Evolutionary conservation across 1,284 basidiomycete species (phyloP), one percentile per base, ranked within the genome.

Genomic region (Sporisorium scitamineum): DNA sequence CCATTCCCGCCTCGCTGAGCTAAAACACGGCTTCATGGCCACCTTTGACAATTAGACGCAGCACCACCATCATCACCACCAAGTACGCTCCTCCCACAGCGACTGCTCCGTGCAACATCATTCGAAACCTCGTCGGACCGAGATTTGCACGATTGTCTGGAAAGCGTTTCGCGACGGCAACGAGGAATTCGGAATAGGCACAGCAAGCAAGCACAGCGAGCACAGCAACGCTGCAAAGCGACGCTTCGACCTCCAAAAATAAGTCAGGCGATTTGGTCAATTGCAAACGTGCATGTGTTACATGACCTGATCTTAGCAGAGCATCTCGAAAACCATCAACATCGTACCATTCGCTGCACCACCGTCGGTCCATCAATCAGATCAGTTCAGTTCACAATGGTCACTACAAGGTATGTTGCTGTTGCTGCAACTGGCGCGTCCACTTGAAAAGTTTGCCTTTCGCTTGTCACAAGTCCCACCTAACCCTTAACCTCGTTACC

Each of bases 331-430:
- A 13, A 34, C 6, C 7, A 34, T 34, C 37, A 18, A 39, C 37
- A 60, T 44, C 47, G 18, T 27, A 24, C 34, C 27, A 56, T 26
- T 60, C 26, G 14, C 26, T 41, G 53, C 45, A 10, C 34, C 26
- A 13, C 47, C 13, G 37, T 20, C 24, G 16, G 26, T 11, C 9
- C 54, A 34, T 14, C 31, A 16, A 31, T 48, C 14, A n/a, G 18
- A 31, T 29, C 37, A 18, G 37, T 22, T 22, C 20, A 27, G 18
- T 22, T 37, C 51, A 61, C 14, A 54, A 73, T 73, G 70, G 70
- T 73, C 42, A 73, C 70, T 13, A 73, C 70, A 65, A 68, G 70
- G 70, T 73, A 69, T 3, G 65, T 58, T 20, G 9, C 41, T 27
- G 34, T 34, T 29, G 26, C 26, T 47, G 26, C 16, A 7, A 10